Conservation (phyloP, 805 yeast species). For the Scheffersomyces lignosus region DNA sequence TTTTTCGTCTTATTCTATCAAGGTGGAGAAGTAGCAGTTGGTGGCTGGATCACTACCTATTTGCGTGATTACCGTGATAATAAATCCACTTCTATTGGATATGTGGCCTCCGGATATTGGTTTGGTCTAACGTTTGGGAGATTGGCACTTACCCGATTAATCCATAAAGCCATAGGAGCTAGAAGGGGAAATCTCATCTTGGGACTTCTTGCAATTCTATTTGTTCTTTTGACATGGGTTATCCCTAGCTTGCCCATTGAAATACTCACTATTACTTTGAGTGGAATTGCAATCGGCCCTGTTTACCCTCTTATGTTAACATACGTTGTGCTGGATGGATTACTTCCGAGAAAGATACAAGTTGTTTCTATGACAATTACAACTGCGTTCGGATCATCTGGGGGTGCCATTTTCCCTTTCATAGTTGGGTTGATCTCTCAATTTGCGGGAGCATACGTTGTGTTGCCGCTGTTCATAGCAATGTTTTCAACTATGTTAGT, state of each 20-base stretch:
- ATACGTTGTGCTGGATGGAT: slow-evolving; percentile 13
- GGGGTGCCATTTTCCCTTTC: slow-evolving; percentile 24
- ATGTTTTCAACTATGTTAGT: slow-evolving; percentile 14
- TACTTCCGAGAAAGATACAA: slow-evolving; percentile 24
- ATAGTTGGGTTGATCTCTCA: slow-evolving; percentile 22
- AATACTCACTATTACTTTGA: slow-evolving; percentile 16
- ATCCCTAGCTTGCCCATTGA: slow-evolving; percentile 11
- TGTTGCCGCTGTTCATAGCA: slow-evolving; percentile 21
- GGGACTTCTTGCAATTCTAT: slow-evolving; percentile 9
- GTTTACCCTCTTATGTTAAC: slow-evolving; percentile 23
- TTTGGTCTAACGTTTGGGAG: slow-evolving; percentile 25
- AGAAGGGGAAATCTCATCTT: slow-evolving; percentile 13
- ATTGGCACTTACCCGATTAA: slow-evolving; percentile 15
- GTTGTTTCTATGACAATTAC: slow-evolving; percentile 22
- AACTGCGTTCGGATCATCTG: slow-evolving; percentile 25
- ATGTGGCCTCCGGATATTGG: slow-evolving; percentile 25
- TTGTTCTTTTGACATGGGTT: slow-evolving; percentile 17
- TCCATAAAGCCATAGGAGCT: slow-evolving; percentile 16
- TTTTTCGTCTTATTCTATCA: slow-evolving; percentile 20
- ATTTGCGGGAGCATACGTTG: slow-evolving; percentile 21
- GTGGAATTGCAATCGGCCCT: slow-evolving; percentile 21
- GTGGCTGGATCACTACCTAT: slow-evolving; percentile 26
- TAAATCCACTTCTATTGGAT: slow-evolving; percentile 14
- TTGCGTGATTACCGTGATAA: slow-evolving; percentile 20
- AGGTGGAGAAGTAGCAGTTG: slow-evolving; percentile 21